Evolutionary conservation across 1,284 basidiomycete genomes (phyloP), one percentile per base, ranked within the genome.

Genomic region (Cerrena zonata): DNA sequence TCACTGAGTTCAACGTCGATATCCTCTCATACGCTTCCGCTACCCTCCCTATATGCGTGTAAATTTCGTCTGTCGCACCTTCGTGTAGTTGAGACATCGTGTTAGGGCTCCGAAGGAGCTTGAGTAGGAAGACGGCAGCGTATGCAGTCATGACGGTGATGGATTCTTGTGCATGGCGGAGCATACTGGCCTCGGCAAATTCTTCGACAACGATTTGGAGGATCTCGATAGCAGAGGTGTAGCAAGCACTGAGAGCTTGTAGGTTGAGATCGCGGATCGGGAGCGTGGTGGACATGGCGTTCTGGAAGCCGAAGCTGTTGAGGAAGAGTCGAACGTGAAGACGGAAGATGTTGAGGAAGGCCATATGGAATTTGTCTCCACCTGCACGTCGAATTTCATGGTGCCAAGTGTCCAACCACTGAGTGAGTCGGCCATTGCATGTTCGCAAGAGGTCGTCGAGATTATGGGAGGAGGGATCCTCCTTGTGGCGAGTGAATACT

Each of bases 71-170:
- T 21, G 73, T 72, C 40, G 78, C 79, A 44, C 75, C 75, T 52
- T 82, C 77, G 45, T 75, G 73, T 46, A 88, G 68, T 58, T 80
- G 77, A 39, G 76, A 65, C 47, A 74, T 64, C 1, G 78, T 77
- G 51, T 73, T 79, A 11, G 81, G 72, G 56, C 75, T 80, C 26
- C 85, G 82, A 38, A 88, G 72, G 48, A 89, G 75, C 86, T 77
- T 84, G 52, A 91, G 69, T 49, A 91, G 67, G 63, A 89, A 84
- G 37, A 91, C 81, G 21, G 88, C 86, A 49, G 84, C 80, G 61
- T 91, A 91, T 13, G 87, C 89, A 12, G 85, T 86, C 88, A 91
- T 91, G 42, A 86, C 78, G 4, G 84, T 83, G 53, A 88, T 79
- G 2, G 85, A 83, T 61, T 91, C 89, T 69, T 91, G 89, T 10